phyloP scores from a whole-genome alignment of 2,329 filamentous ascomycete genomes.

The Chrysoporthe austroafricana region DNA sequence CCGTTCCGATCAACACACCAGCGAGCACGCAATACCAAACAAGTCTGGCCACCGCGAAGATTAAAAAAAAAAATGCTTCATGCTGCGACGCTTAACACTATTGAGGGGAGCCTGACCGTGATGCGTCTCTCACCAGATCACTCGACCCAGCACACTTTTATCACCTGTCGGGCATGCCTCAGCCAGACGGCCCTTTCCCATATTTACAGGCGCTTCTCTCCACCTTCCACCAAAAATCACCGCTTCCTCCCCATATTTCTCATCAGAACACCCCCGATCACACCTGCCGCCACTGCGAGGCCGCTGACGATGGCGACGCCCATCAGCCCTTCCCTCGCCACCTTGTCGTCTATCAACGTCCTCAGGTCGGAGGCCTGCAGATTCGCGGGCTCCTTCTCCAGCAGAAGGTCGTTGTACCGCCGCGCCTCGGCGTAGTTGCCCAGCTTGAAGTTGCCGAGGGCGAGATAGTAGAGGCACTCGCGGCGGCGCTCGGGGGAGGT shows the following conservation, averaged over 20 bases:
- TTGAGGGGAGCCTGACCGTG: constrained; percentile 1
- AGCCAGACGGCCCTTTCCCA: background rate
- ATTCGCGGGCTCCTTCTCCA: constrained; percentile 90
- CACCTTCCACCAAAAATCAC: constrained; percentile 35
- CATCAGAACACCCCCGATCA: constrained; percentile 86
- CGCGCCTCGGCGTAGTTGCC: constrained; percentile 96
- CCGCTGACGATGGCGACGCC: constrained; percentile 95
- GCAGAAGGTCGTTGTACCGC: constrained; percentile 88
- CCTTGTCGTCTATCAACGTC: constrained; percentile 91
- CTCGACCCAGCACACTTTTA: background rate
- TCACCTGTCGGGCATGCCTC: background rate
- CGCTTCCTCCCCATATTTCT: constrained; percentile 71
- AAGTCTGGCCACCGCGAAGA: background rate
- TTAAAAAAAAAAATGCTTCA: background rate
- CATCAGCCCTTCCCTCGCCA: constrained; percentile 90
- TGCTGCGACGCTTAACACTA: background rate
- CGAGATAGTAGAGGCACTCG: constrained; percentile 98
- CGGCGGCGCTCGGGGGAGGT: constrained; percentile 88
- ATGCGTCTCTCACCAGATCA: background rate
- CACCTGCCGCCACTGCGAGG: constrained; percentile 88
- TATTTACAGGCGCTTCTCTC: background rate
- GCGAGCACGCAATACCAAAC: background rate
- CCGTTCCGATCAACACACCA: background rate
- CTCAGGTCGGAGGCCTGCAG: constrained; percentile 87
- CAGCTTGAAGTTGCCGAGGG: constrained; percentile 96